Base-by-base conservation (phyloP, 148 eudicot species). In the Rhododendron molle region DNA sequence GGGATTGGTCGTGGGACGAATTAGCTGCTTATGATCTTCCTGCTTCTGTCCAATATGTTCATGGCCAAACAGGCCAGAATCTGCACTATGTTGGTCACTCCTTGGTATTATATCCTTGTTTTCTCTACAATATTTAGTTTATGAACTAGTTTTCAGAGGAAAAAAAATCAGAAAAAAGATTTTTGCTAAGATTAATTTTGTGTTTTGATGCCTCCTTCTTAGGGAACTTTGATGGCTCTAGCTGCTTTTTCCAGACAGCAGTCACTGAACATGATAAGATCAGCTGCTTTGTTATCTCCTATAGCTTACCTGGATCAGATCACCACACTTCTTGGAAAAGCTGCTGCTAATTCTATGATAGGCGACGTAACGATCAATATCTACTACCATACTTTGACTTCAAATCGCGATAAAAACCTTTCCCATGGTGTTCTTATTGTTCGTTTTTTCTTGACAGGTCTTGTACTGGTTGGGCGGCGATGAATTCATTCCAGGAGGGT, bases 1-100 rank as follows among this genome's bases (percentile, higher is more conserved):
- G 94, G 98, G 86, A 94, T 76, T 94, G 98, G 98, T 89, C 96
- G 15, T 94, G 94, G 96, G 98, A 94, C 73, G 98, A 94, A 81
- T 73, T 94, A 81, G 94, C 84, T 0, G 88, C 93, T 11, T 87
- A 91, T 77, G 98, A 94, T 81, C 85, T 94, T 77, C 94, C 96
- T 1, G 91, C 98, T 15, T 69, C 87, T 6, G 86, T 91, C 88
- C 84, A 89, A 9, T 91, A 87, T 65, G 92, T 94, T 28, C 47
- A 89, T 74, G 86, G 83, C 47, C 93, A 89, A 67, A 92, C 94
- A 1, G 87, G 90, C 26, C 90, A 92, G 81, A 85, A 91, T 46
- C 76, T 92, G 83, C 93, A 93, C 86, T 93, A 91, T 72, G 91
- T 90, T 85, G 96, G 95, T 23, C 94, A 93, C 84, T 93, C 95